phyloP scores from a whole-genome alignment of 305 asterid species.

The Solanum hybrid region DNA sequence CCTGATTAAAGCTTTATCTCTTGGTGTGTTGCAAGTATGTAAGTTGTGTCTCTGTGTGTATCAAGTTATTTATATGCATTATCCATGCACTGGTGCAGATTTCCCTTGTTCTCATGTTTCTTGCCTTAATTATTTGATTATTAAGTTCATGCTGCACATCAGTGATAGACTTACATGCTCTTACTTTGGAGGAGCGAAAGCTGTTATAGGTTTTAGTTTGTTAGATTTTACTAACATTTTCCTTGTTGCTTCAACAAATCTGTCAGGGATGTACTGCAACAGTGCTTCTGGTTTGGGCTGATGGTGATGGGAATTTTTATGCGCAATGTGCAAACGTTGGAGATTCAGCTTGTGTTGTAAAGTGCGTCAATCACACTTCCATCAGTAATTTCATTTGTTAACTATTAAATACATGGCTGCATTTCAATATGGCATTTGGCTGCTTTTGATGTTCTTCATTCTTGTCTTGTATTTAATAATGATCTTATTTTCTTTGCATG shows the following conservation, averaged over 20 bases:
- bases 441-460: not conserved
- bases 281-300: slow-evolving; percentile 82
- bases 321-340: slow-evolving; percentile 99
- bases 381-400: slow-evolving; percentile 1
- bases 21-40: not conserved
- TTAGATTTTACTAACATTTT: not conserved
- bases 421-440: not conserved
- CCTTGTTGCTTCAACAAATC: slow-evolving; percentile 14
- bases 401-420: slow-evolving; percentile 3
- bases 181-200: not conserved
- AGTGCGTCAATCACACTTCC: slow-evolving; percentile 42
- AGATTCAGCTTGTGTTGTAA: slow-evolving; percentile 86
- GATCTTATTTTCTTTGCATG: not conserved
- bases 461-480: not conserved
- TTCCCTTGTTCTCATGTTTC: not conserved
- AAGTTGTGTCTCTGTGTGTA: not conserved
- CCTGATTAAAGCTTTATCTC: not conserved
- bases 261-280: slow-evolving; percentile 99
- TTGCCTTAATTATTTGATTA: not conserved
- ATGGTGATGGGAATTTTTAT: slow-evolving; percentile 46
- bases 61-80: not conserved
- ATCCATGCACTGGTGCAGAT: not conserved
- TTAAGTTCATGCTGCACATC: not conserved
- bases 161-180: not conserved
- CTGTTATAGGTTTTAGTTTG: not conserved